These are phyloP conservation scores for Aspergillus steynii DNA, from an alignment of 495 filamentous ascomycete species.

Conservation along the genomic window DNA sequence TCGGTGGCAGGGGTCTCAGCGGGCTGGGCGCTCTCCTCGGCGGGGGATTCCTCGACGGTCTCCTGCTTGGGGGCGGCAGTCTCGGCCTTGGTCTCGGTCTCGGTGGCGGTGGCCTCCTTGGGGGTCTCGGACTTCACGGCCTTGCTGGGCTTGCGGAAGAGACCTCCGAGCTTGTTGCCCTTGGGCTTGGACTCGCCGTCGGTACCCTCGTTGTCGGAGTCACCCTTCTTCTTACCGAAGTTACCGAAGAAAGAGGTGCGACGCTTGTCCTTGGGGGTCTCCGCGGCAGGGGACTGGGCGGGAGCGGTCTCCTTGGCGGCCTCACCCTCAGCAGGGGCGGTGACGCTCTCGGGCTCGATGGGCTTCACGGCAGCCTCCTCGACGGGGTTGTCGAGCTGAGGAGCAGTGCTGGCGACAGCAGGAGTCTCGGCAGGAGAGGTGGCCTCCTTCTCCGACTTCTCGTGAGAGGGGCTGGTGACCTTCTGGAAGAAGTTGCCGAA, in stretches of 20 bases:
- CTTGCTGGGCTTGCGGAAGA: conserved; percentile 60
- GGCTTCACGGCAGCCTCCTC: conserved; percentile 44
- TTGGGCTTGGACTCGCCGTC: conserved; percentile 53
- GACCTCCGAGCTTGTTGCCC: conserved; percentile 53
- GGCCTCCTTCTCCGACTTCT: conserved; percentile 55
- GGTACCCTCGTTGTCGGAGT: conserved; percentile 51
- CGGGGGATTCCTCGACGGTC: conserved; percentile 31
- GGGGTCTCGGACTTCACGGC: conserved; percentile 47
- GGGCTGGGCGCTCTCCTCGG: conserved; percentile 34
- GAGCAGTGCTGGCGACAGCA: conserved; percentile 48
- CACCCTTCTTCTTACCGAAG: conserved; percentile 53
- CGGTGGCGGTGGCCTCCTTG: conserved; percentile 34
- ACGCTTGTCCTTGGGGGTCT: conserved; percentile 51
- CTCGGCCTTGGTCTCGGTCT: conserved; percentile 39
- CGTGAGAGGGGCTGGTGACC: conserved; percentile 50
- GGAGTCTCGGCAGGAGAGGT: conserved; percentile 44
- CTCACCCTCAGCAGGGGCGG: conserved; percentile 43
- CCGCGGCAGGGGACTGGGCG: conserved; percentile 32
- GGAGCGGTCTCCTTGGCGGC: conserved; percentile 39
- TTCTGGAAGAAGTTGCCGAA: conserved; percentile 59
- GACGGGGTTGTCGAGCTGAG: conserved; percentile 53
- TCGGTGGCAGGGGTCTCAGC: conserved; percentile 30
- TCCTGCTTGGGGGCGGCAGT: conserved; percentile 32
- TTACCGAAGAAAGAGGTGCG: conserved; percentile 57
- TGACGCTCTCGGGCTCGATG: conserved; percentile 46